Conservation (phyloP, 805 yeast species). For the Zygotorulaspora florentina region DNA sequence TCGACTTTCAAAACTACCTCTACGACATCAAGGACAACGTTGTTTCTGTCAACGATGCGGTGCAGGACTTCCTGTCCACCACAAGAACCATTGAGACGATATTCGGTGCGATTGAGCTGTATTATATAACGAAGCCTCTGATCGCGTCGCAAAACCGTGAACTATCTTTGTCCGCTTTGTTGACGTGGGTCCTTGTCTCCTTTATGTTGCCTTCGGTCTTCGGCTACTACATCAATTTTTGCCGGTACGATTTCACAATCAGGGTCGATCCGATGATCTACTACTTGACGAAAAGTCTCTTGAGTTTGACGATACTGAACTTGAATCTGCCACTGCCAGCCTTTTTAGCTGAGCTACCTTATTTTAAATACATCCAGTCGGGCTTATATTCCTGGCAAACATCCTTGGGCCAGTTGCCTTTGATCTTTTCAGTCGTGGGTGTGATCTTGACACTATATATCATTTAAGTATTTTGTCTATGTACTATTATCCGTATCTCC, state of each 20-base stretch:
- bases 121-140: slow-evolving; percentile 14
- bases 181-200: slow-evolving; percentile 4
- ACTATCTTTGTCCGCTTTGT: slow-evolving; percentile 7
- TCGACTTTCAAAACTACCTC: slow-evolving; percentile 22
- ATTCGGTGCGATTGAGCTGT: slow-evolving; percentile 23
- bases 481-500: slow-evolving; percentile 1
- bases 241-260: slow-evolving; percentile 28
- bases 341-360: slow-evolving; percentile 1
- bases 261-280: slow-evolving; percentile 32
- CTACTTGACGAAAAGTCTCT: slow-evolving; percentile 24
- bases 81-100: slow-evolving; percentile 21
- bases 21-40: slow-evolving; percentile 20
- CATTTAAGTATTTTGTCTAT: slow-evolving; percentile 12
- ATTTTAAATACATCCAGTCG: slow-evolving; percentile 2
- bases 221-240: slow-evolving; percentile 31
- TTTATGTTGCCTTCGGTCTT: slow-evolving; percentile 20
- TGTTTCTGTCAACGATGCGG: slow-evolving; percentile 19
- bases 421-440: slow-evolving; percentile 21
- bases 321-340: slow-evolving; percentile 1
- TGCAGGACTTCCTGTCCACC: slow-evolving; percentile 28
- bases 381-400: slow-evolving; percentile 9
- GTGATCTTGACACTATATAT: slow-evolving; percentile 25
- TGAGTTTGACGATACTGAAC: slow-evolving; percentile 19
- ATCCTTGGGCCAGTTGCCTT: slow-evolving; percentile 24
- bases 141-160: slow-evolving; percentile 6